These are phyloP conservation scores for Sarocladiaceae sp. DNA, from an alignment of 2,329 filamentous ascomycete species.

Conservation along the genomic window DNA sequence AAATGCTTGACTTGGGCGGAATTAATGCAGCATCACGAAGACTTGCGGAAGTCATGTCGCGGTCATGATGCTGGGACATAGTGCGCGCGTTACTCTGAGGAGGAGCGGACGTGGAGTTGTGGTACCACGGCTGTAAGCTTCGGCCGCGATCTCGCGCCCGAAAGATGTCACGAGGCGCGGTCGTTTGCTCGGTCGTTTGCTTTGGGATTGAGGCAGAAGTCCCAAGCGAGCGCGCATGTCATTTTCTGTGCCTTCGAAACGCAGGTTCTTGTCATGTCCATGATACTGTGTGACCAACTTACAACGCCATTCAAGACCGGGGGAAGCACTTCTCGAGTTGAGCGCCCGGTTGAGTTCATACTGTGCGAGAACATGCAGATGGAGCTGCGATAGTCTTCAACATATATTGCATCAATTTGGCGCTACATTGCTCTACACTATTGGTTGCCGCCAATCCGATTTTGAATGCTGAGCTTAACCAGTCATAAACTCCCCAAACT, in stretches of 20 bases:
- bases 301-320: not conserved
- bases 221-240: too few species aligned
- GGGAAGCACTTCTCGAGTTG: not conserved
- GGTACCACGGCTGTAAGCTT: not conserved
- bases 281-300: not conserved
- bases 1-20: not conserved
- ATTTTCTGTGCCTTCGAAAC: too few species aligned
- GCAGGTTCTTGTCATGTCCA: too few species aligned
- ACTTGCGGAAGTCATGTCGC: not conserved
- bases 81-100: too few species aligned
- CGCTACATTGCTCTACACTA: not conserved
- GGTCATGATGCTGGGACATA: not conserved
- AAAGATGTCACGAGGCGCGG: not conserved
- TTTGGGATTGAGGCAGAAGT: too few species aligned
- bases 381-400: too few species aligned
- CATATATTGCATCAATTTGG: too few species aligned
- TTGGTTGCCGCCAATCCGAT: not conserved
- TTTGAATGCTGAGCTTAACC: not conserved
- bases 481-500: slow-evolving; percentile 2
- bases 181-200: not conserved
- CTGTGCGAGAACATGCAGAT: slow-evolving; percentile 12
- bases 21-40: not conserved
- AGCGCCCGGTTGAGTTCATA: slow-evolving; percentile 2
- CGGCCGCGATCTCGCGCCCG: not conserved
- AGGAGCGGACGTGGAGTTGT: not conserved